A percentile compares a stretch with the other conserved stretches of the same genome.
Evolutionary conservation across 164 flowering plant species (phyloP).

Genomic region (Chimonanthus salicifolius): DNA sequence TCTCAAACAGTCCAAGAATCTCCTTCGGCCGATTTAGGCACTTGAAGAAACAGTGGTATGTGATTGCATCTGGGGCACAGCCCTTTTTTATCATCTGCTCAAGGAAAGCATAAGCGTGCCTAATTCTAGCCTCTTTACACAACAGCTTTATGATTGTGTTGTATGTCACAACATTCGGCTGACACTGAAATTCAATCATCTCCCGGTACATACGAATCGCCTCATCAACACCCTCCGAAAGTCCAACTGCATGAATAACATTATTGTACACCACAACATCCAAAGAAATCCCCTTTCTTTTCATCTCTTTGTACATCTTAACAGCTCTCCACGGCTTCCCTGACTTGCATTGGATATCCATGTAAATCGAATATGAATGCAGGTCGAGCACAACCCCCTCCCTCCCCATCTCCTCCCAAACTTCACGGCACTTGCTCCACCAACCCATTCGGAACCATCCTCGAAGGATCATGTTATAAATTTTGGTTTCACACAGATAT

Average conservation of each 20-base stretch:
- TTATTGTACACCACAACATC: constrained; percentile 85
- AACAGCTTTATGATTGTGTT: constrained; percentile 69
- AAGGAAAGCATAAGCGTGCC: constrained; percentile 50
- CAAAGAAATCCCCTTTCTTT: constrained; percentile 50
- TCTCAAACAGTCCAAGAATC: constrained; percentile 64
- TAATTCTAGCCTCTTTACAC: constrained; percentile 59
- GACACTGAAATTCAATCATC: constrained; percentile 72
- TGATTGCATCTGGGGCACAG: constrained; percentile 58
- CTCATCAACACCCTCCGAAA: constrained; percentile 66
- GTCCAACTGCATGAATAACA: constrained; percentile 62
- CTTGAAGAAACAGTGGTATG: constrained; percentile 65
- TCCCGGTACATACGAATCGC: constrained; percentile 48
- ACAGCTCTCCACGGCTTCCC: constrained; percentile 88
- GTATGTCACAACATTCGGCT: constrained; percentile 61
- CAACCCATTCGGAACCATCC: constrained; percentile 82
- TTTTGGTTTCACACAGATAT: constrained; percentile 31
- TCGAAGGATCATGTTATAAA: constrained; percentile 68
- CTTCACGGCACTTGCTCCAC: constrained; percentile 87
- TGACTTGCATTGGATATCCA: constrained; percentile 75
- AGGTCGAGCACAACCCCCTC: constrained; percentile 55
- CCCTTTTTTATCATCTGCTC: constrained; percentile 53
- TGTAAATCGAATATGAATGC: constrained; percentile 78
- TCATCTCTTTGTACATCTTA: constrained; percentile 80
- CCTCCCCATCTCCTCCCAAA: constrained; percentile 86
- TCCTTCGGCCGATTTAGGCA: constrained; percentile 60